Base-by-base conservation (phyloP, 306 rosid species). In the Trifolium repens region DNA sequence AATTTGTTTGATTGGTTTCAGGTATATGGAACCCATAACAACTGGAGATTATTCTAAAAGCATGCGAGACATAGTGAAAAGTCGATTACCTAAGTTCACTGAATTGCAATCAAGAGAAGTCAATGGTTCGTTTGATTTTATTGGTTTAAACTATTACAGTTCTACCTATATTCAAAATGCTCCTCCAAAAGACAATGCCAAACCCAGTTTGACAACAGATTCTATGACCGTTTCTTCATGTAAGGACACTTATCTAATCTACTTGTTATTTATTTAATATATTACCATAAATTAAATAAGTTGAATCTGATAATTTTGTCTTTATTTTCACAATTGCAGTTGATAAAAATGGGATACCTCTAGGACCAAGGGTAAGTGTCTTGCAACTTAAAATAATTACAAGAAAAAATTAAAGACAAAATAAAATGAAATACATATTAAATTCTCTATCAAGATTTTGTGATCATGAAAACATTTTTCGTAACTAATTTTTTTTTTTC, bases 121-220 rank as follows among this genome's bases (percentile, higher is more conserved):
- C 0, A 85, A 32, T 15, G 93, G 85, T 13, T 88, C 96, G 5
- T 83, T 75, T n/a, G 93, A 91, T 71, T 88, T 91, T 65, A 55
- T 91, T 53, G 93, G 91, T 9, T 13, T 90, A 8, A 90, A 90
- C 64, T 87, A 88, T 69, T 88, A 90, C 76, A 78, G 86, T 3
- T 12, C 89, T 7, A 75, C 58, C 9, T 90, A 83, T 53, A 80
- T 83, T 7, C 17, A 65, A 24, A 9, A 82, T 57, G 34, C 7
- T 16, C 82, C 84, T 3, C 53, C 8, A 3, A 68, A 14, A 7
- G 62, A 57, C 7, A 57, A 72, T 44, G 78, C 24, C n/a, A 47
- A 16, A 4, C 47, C 72, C 4, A 86, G 72, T 80, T 88, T 65
- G 40, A 0, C 53, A 0, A 65, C 8, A 64, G 96, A 87, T 58